Conservation (phyloP, 1,284 basidiomycete species). For the Puccinia horiana region DNA sequence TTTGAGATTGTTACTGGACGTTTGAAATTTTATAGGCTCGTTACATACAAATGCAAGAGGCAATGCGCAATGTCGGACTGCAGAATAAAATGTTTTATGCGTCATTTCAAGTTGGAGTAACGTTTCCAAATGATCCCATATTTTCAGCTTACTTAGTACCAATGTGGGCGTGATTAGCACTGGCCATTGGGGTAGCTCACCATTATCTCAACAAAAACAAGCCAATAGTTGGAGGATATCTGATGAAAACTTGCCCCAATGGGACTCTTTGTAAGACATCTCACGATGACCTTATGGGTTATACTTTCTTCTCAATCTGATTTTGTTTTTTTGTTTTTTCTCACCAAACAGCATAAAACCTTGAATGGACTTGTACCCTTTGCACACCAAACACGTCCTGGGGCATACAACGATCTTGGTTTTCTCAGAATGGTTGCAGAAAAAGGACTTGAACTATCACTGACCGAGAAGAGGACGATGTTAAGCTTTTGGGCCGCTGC, state of each 20-base stretch:
- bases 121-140: background rate
- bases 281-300: background rate
- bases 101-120: background rate
- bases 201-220: background rate
- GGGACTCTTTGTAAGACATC: conserved; percentile 33
- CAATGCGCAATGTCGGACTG: background rate
- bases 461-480: background rate
- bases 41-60: conserved; percentile 32
- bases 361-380: conserved; percentile 30
- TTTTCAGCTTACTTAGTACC: background rate
- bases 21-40: conserved; percentile 1
- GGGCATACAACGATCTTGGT: conserved; percentile 39
- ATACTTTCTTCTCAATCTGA: background rate
- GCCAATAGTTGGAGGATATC: conserved; percentile 33
- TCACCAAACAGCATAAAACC: conserved; percentile 9
- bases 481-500: conserved; percentile 37
- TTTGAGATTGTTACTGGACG: background rate
- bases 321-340: background rate
- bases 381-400: conserved; percentile 13
- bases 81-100: conserved; percentile 28
- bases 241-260: conserved; percentile 20
- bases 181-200: conserved; percentile 35
- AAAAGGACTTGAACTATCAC: background rate
- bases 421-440: conserved; percentile 2
- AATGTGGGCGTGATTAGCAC: conserved; percentile 2